Evolutionary conservation across 1,139 yeast genomes (phyloP).

Genomic region (Geotrichum aggregatum): DNA sequence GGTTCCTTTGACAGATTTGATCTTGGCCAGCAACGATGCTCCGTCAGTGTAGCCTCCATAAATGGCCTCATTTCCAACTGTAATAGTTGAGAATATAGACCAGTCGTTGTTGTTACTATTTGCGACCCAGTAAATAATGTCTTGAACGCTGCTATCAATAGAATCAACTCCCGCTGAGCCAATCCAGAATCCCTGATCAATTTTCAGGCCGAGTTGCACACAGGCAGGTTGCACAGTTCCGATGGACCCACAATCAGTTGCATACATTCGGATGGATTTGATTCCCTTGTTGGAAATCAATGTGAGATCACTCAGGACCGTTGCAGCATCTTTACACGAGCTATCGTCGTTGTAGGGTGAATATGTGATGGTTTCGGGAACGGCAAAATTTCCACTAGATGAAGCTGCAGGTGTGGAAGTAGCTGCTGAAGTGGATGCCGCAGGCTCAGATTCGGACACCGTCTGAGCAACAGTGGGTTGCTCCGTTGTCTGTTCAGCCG

Average conservation of each 20-base stretch:
- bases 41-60: slow-evolving; percentile 57
- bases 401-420: neutral
- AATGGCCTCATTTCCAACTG: slow-evolving; percentile 86
- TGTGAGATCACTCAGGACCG: slow-evolving; percentile 56
- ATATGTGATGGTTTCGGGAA: slow-evolving; percentile 63
- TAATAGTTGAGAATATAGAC: slow-evolving; percentile 66
- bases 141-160: slow-evolving; percentile 55
- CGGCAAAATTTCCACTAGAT: slow-evolving; percentile 2
- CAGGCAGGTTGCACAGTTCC: slow-evolving; percentile 62
- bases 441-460: too few species aligned
- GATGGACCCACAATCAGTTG: slow-evolving; percentile 76
- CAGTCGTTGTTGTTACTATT: slow-evolving; percentile 49
- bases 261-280: slow-evolving; percentile 65
- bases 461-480: too few species aligned
- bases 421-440: neutral
- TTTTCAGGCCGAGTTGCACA: slow-evolving; percentile 56
- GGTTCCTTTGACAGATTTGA: slow-evolving; percentile 54
- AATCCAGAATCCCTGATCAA: slow-evolving; percentile 89
- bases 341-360: slow-evolving; percentile 73
- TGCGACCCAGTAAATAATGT: slow-evolving; percentile 47
- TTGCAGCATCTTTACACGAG: slow-evolving; percentile 55
- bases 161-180: slow-evolving; percentile 57
- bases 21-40: slow-evolving; percentile 56
- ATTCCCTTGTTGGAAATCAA: slow-evolving; percentile 60
- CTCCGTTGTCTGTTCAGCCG: too few species aligned